Evolutionary conservation across 208 protist genomes (phyloP).

Genomic region (Sergeia podlipaevii): DNA sequence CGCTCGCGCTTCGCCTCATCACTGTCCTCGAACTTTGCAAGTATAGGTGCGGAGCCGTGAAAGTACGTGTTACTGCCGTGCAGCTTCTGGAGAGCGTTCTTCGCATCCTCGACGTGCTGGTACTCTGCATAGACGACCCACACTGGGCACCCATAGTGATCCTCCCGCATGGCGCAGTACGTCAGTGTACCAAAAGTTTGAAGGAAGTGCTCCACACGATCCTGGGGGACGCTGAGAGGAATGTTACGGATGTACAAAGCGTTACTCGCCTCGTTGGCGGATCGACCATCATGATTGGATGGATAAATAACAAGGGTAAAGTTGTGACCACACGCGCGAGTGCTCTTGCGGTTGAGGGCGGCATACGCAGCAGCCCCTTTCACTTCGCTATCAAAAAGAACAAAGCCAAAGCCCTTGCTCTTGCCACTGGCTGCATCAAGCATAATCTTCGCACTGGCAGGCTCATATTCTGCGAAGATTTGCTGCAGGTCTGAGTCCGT

Average conservation of each 20-base stretch:
- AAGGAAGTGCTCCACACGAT: slow-evolving; percentile 58
- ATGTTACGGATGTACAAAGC: slow-evolving; percentile 86
- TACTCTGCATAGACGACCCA: slow-evolving; percentile 85
- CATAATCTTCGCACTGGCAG: slow-evolving; percentile 86
- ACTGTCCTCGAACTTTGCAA: slow-evolving; percentile 78
- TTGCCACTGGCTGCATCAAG: slow-evolving; percentile 84
- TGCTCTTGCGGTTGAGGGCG: slow-evolving; percentile 51
- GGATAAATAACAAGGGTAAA: slow-evolving; percentile 77
- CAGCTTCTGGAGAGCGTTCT: slow-evolving; percentile 50
- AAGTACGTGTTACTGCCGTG: slow-evolving; percentile 74
- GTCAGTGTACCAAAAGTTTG: slow-evolving; percentile 51
- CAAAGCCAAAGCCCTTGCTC: slow-evolving; percentile 95
- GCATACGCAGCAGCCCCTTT: slow-evolving; percentile 68
- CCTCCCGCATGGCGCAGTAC: slow-evolving; percentile 76
- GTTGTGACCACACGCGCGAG: slow-evolving; percentile 33
- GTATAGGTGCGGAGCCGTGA: slow-evolving; percentile 38
- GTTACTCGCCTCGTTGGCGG: slow-evolving; percentile 35
- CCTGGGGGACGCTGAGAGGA: slow-evolving; percentile 44
- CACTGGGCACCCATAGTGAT: slow-evolving; percentile 76
- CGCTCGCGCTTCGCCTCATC: slow-evolving; percentile 68
- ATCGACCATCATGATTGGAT: slow-evolving; percentile 63
- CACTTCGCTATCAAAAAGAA: slow-evolving; percentile 90
- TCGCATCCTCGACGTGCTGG: slow-evolving; percentile 51
- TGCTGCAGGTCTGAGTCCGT: slow-evolving; percentile 70
- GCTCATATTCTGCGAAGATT: slow-evolving; percentile 55